Evolutionary conservation across 208 protist genomes (phyloP), one percentile per base, ranked within the genome.

Genomic region (Crithidia thermophila): DNA sequence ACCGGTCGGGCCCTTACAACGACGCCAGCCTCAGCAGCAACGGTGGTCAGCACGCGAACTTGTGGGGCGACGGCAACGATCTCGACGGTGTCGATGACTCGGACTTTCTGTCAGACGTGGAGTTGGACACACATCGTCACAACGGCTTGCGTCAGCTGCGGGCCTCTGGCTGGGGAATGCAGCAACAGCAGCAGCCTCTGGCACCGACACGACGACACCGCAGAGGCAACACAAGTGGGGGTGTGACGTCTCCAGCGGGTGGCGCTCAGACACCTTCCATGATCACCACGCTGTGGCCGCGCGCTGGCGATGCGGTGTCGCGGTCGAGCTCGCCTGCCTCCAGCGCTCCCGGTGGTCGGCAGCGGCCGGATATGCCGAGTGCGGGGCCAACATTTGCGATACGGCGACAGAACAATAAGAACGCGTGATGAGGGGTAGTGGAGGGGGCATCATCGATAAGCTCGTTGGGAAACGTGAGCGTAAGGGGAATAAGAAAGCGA

Each of bases 51-150:
- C 39, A 34, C 42, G 20, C 40, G 3, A 49, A 28, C 11, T 36
- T 49, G 42, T 62, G 56, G 56, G 51, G 42, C 34, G 28, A 25
- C 34, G 62, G 42, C 18, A 10, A 21, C 27, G 43, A 62, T 30
- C 42, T 0, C 8, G 58, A 67, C 42, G 56, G 51, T 42, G 37
- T 31, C 25, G 51, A 67, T 11, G 68, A 74, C 34, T 36, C 28
- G 3, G 68, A 74, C 7, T 74, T 74, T 30, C 39, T 67, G 42
- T 74, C 68, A 0, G 68, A 74, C 31, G 68, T 74, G 31, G 68
- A 74, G 43, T 25, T 66, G 25, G 68, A 74, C 25, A 42, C 51
- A 21, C 42, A 10, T 1, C 59, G 68, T 3, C 59, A 63, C 43
- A 31, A 52, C 58, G 33, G 46, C 5, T 56, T 63, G 16, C 68